Base-by-base conservation (phyloP, 768 basidiomycete genomes). In the Mycena galopus region DNA sequence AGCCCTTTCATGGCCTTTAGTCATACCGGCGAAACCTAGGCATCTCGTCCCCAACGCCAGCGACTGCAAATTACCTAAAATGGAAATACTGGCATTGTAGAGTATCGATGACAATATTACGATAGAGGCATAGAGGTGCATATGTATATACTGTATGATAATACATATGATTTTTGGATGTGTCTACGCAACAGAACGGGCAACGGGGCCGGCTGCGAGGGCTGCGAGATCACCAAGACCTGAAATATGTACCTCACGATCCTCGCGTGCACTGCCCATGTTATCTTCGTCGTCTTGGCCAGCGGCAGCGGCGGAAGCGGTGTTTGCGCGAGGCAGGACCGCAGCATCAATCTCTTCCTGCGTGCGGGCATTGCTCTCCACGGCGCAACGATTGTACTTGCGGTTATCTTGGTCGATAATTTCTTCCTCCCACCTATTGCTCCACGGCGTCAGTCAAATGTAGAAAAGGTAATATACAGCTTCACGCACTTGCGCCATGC, bases 271-370 rank as follows among this genome's bases (percentile, higher is more conserved):
- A 19, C 3, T n/a, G 10, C 44, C n/a, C 7, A 21, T 21, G 5
- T 47, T 11, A 19, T 47, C n/a, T 21, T n/a, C 44, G 7, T 47
- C 44, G 21, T 47, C n/a, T 7, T 8, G 19, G 19, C 21, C 44
- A 21, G 17, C 44, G 42, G 42, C 42, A 10, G 44, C 44, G n/a
- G 55, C 27, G 11, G 29, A 16, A 10, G 55, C 29, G 5, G 6
- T 7, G 14, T 32, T 19, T 4, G 4, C 19, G 16, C 6, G 7
- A 10, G 25, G 11, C 11, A 59, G 58, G 6, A 59, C 12, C 4
- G 59, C 59, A 2, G 44, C 60, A 32, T 62, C 29, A 27, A 62
- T 62, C 44, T 62, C 42, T 21, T 19, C 42, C 42, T 47, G 60
- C 1, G 60, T 32, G 6, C 60, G 60, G 32, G 44, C 29, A 32